Conservation (phyloP, 2,329 filamentous ascomycete genomes). For the Paecilomyces variotii region DNA sequence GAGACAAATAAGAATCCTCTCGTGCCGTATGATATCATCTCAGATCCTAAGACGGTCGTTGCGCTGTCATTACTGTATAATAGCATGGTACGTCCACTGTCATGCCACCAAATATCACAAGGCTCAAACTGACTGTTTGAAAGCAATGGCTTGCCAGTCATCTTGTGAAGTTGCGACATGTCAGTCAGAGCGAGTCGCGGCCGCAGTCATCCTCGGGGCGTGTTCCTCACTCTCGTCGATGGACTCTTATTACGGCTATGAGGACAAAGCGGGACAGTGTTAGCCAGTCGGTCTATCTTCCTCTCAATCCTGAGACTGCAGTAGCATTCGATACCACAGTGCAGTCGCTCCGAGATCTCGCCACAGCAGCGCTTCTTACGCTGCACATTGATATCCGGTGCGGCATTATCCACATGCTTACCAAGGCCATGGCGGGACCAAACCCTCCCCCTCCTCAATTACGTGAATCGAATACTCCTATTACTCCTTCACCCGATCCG, state of each 20-base stretch:
- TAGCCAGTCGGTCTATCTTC: constrained; percentile 66
- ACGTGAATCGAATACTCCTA: constrained; percentile 23
- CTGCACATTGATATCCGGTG: constrained; percentile 84
- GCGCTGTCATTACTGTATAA: constrained; percentile 85
- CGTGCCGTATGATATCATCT: constrained; percentile 74
- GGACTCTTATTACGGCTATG: constrained; percentile 70
- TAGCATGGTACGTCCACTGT: constrained; percentile 57
- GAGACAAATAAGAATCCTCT: constrained; percentile 53
- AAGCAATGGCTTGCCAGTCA: constrained; percentile 84
- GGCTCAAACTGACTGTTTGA: constrained; percentile 7
- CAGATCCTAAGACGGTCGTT: constrained; percentile 77
- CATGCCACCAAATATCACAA: background rate
- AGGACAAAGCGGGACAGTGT: constrained; percentile 45
- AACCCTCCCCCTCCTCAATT: constrained; percentile 34
- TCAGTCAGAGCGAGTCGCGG: constrained; percentile 57
- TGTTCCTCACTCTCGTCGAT: constrained; percentile 58
- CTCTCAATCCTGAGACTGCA: constrained; percentile 78
- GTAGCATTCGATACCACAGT: constrained; percentile 83
- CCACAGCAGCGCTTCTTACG: constrained; percentile 69
- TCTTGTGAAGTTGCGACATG: constrained; percentile 70
- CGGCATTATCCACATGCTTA: constrained; percentile 72
- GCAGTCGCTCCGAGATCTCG: constrained; percentile 72
- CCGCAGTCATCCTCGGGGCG: constrained; percentile 35
- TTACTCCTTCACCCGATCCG: constrained; percentile 54
- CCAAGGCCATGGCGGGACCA: constrained; percentile 53